phyloP scores from a whole-genome alignment of 2,329 filamentous ascomycete genomes.

The Epichloe gansuensis region DNA sequence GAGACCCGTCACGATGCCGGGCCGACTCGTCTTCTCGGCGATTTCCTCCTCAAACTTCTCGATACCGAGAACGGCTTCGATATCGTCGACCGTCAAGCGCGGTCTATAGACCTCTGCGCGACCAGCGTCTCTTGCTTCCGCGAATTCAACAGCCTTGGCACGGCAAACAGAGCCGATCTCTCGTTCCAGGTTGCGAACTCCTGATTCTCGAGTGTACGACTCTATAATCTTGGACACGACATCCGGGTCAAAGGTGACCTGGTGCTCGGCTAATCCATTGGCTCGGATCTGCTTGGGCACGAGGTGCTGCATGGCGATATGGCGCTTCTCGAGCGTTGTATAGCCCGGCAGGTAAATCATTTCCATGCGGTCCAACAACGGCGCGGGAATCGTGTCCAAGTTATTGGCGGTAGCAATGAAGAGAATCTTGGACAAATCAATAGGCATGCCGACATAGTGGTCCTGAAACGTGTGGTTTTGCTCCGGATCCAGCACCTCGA shows the following conservation, averaged over 20 bases:
- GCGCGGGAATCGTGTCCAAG: constrained; percentile 88
- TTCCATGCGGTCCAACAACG: constrained; percentile 93
- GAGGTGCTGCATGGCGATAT: constrained; percentile 87
- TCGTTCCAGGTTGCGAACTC: constrained; percentile 89
- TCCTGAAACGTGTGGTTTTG: constrained; percentile 93
- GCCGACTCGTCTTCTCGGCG: constrained; percentile 69
- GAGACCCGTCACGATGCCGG: constrained; percentile 89
- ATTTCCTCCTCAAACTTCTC: constrained; percentile 95
- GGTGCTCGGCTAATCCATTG: constrained; percentile 68
- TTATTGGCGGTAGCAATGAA: constrained; percentile 97
- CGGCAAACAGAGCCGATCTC: constrained; percentile 93
- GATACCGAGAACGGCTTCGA: constrained; percentile 84
- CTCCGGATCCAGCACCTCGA: constrained; percentile 93
- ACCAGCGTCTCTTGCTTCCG: constrained; percentile 71
- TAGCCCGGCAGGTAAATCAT: constrained; percentile 89
- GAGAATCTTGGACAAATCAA: constrained; percentile 90
- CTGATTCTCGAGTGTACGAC: constrained; percentile 89
- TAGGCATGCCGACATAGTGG: constrained; percentile 91
- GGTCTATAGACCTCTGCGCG: constrained; percentile 60
- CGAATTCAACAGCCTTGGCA: constrained; percentile 87
- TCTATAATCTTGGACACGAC: constrained; percentile 94
- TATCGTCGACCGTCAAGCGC: constrained; percentile 60
- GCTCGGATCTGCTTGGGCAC: constrained; percentile 89
- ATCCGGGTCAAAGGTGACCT: constrained; percentile 66
- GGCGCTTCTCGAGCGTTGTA: constrained; percentile 90